Evolutionary conservation across 345 rosid genomes (phyloP).

Genomic region (Eucalyptus cloeziana): DNA sequence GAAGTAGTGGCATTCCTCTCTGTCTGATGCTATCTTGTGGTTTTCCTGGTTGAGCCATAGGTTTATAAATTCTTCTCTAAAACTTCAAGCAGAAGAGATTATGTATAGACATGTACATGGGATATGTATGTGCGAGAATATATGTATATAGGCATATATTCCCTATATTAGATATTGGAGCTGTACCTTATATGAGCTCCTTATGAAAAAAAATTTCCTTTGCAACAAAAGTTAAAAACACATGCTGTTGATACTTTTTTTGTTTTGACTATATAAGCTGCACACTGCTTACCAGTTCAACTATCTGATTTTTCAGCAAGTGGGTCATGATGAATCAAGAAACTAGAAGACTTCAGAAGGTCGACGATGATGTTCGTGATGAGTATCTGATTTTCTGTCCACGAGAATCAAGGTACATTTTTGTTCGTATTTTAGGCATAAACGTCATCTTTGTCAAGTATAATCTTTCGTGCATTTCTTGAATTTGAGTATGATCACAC

Average conservation of each 20-base stretch:
- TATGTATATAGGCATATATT: neutral
- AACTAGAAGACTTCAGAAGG: conserved; percentile 87
- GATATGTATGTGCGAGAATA: neutral
- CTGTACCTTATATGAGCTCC: neutral
- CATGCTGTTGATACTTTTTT: neutral
- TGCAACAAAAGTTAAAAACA: neutral
- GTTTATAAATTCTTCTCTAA: neutral
- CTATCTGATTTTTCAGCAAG: conserved; percentile 42
- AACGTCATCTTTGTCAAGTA: neutral
- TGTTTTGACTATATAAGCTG: neutral
- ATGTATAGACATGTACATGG: neutral
- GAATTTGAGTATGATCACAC: neutral
- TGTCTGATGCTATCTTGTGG: neutral
- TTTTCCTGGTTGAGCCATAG: neutral
- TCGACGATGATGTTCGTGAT: conserved; percentile 73
- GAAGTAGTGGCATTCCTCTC: neutral
- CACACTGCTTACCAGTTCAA: neutral
- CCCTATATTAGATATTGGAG: neutral
- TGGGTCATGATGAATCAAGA: conserved; percentile 99
- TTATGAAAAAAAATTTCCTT: neutral
- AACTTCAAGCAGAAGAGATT: neutral
- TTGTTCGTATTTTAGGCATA: neutral
- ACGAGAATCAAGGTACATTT: conserved; percentile 44
- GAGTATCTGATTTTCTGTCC: conserved; percentile 78
- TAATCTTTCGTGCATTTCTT: neutral